Evolutionary conservation across 2,329 filamentous ascomycete genomes (phyloP), one percentile per base, ranked within the genome.

Genomic region (Tolypocladium inflatum): DNA sequence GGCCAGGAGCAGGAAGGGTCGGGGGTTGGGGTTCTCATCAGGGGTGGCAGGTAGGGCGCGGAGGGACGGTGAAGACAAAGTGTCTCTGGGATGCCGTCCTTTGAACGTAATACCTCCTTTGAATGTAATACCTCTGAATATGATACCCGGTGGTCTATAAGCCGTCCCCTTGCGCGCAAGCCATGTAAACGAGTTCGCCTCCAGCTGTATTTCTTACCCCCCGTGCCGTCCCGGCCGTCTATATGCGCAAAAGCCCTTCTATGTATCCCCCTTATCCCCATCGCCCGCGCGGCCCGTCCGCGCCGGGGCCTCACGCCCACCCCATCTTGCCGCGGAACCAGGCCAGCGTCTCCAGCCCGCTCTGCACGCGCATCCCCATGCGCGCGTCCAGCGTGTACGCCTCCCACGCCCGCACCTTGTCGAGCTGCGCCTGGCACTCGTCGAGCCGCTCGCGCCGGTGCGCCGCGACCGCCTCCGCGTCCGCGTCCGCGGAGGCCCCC

Each of bases 281-380:
- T n/a, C n/a, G n/a, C n/a, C n/a, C n/a, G n/a, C n/a, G n/a, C n/a
- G n/a, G n/a, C n/a, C n/a, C n/a, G n/a, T n/a, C n/a, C n/a, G n/a
- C n/a, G n/a, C n/a, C n/a, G n/a, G n/a, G n/a, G n/a, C 26, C 26
- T 30, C 26, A 30, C 26, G 26, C 5, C 26, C 71, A 76, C 6
- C 66, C 69, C 68, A 75, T 76, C 68, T 76, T 79, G 59, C 63
- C 71, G 55, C 69, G 68, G 55, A 79, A 76, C 82, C 82, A 85
- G 50, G 72, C 77, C 55, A 91, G 68, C 19, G 86, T 90, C 65
- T 87, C 83, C 64, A 87, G 72, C 1, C 82, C 88, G 5, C 86
- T 87, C 66, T 87, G 85, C 57, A 90, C 81, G 59, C 88, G 84
- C 80, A 92, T 81, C 3, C 88, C 87, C 55, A 92, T 80, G 63